Base-by-base conservation (phyloP, 306 rosid species). In the Mucuna pruriens region DNA sequence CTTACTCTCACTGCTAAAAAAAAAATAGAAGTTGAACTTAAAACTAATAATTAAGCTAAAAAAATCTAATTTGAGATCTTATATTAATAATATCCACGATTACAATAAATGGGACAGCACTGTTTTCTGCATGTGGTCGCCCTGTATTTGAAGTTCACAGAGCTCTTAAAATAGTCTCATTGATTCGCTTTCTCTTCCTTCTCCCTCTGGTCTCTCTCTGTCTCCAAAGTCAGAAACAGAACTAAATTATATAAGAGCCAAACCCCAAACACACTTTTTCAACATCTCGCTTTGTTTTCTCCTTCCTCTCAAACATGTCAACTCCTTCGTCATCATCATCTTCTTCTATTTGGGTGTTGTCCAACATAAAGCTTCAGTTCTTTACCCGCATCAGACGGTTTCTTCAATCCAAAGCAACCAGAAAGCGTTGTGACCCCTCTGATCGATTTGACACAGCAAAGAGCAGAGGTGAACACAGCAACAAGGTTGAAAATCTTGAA, bases 351-450 rank as follows among this genome's bases (percentile, higher is more conserved):
- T 88, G 99, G 94, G 69, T 87, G 1, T 66, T 90, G 6, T 88
- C 94, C 20, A 90, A 88, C 87, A 71, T 87, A 40, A 92, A 89
- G 87, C 90, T 90, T 69, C 93, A 79, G 9, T 90, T 96, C 76
- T 92, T 90, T 74, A 75, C 76, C n/a, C 92, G 94, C 11, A 89
- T 96, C 78, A 88, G 86, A 69, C 58, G 92, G 68, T 90, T 91
- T 81, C 84, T 93, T 15, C 89, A 84, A 67, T 86, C 93, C 69
- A 95, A 88, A 89, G 85, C 85, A 7, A 71, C 85, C 20, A 83
- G 89, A 65, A 94, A 92, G 78, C 85, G 88, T 40, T 72, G 73
- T 19, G 66, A 74, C 7, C 7, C 81, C 10, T 77, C 87, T 4
- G 85, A 89, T 52, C 72, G 25, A 12, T 36, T 84, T 17, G 83